Percentiles rank a stretch among this genome's conserved stretches.
Conservation (phyloP, 352 stramenopile species). For the Phytophthora cactorum region DNA sequence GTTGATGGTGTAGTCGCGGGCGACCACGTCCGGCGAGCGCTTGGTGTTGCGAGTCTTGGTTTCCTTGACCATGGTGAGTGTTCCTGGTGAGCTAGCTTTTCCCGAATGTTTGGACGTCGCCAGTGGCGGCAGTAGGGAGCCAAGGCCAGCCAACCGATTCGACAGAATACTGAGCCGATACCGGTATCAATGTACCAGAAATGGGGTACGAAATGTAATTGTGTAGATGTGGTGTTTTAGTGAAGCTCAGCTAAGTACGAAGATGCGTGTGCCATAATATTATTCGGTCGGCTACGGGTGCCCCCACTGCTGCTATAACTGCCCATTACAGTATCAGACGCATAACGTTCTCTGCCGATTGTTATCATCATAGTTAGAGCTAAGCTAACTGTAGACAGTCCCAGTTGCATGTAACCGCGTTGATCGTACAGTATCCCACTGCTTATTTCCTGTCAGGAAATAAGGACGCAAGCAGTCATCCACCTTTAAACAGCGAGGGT, state of each 20-base stretch:
- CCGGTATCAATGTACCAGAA: conserved; percentile 13
- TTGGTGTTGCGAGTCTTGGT: conserved; percentile 88
- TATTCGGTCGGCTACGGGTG: no score
- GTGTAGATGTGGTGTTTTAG: background rate
- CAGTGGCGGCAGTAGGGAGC: conserved; percentile 12
- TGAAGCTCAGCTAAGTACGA: background rate
- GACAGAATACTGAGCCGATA: conserved; percentile 7
- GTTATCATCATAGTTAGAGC: no score
- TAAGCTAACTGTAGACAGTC: no score
- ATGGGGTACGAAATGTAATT: background rate
- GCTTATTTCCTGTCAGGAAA: no score
- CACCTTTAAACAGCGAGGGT: no score
- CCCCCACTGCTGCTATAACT: no score
- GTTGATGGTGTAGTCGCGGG: conserved; percentile 99
- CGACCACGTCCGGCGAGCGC: conserved; percentile 93
- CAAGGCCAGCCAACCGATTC: conserved; percentile 41
- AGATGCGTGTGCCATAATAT: background rate
- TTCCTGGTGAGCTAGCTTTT: conserved; percentile 57
- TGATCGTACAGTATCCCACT: no score
- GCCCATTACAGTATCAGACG: no score
- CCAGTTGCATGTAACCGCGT: no score
- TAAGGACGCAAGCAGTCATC: no score
- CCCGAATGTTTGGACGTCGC: conserved; percentile 28
- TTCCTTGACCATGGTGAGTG: conserved; percentile 87
- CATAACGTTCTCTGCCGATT: no score